These are phyloP conservation scores for Oenanthe sinensis DNA, from an alignment of 129 eudicot species.

Conservation along the genomic window DNA sequence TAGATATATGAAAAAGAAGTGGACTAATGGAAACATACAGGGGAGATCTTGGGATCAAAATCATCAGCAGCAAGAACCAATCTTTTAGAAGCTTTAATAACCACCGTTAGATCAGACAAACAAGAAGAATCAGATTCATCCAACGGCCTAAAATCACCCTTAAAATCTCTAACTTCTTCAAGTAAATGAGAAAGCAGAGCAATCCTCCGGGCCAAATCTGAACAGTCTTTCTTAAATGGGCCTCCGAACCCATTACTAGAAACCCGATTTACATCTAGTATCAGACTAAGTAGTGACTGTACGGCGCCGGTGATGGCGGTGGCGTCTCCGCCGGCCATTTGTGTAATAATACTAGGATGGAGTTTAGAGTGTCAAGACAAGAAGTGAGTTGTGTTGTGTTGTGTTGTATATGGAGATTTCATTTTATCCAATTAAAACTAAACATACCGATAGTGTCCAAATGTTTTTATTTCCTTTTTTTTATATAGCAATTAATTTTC, in stretches of 20 bases:
- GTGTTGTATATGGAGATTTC: background rate
- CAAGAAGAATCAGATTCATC: constrained; percentile 18
- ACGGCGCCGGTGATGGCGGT: constrained; percentile 13
- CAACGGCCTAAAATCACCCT: constrained; percentile 24
- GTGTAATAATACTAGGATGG: background rate
- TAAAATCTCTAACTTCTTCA: constrained; percentile 67
- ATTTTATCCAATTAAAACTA: background rate
- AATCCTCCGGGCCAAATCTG: constrained; percentile 59
- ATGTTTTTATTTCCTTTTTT: background rate
- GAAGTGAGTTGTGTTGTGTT: background rate
- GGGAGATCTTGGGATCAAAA: constrained; percentile 41
- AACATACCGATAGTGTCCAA: background rate
- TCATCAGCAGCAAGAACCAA: constrained; percentile 46
- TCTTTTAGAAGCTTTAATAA: constrained; percentile 51
- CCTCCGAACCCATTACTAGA: constrained; percentile 51
- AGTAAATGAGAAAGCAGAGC: constrained; percentile 61
- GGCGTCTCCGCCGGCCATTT: constrained; percentile 41
- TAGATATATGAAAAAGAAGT: background rate
- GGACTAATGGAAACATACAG: constrained; percentile 34
- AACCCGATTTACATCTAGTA: constrained; percentile 40
- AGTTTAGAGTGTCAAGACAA: background rate
- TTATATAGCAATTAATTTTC: no score
- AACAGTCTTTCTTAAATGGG: constrained; percentile 66
- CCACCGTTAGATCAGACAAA: constrained; percentile 43
- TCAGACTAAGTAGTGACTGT: constrained; percentile 40